Evolutionary conservation across 345 rosid species (phyloP), one percentile per base, ranked within the genome.

Genomic region (Kandelia obovata): DNA sequence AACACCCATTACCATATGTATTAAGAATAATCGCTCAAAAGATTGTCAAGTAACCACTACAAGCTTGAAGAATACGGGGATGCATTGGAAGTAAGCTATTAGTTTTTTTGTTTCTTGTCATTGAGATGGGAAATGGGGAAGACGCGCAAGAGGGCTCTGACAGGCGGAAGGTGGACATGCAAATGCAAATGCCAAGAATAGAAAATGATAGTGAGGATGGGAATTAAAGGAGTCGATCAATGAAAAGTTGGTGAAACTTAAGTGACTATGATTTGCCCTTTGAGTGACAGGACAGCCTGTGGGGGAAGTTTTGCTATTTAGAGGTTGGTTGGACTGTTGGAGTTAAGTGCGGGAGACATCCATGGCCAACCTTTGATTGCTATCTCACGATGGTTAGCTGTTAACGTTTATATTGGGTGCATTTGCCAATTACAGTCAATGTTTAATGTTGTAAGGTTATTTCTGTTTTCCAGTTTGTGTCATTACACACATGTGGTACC

Each of bases 1-100:
- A 73, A 71, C 76, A 60, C 64, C 77, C 80, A 72, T 73, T 58
- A 47, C 15, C 73, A 37, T 56, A 37, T 25, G 58, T 2, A n/a
- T 6, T 3, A 53, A 55, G 27, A 55, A 23, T 7, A 21, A 55
- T n/a, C 10, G 10, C 25, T 55, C 58, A 55, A 8, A 55, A 55
- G 30, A 43, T 43, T 23, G 58, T 55, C 58, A 55, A 55, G 15
- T 26, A 13, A 55, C 28, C 28, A 55, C 25, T 13, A 55, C 15
- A 37, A 35, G 28, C 27, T 9, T 62, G 31, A 37, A 21, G 63
- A 59, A 3, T 13, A 39, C 58, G 21, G 28, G 28, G 58, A 53
- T 20, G 15, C 13, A 13, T 9, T 23, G 11, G 58, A 55, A 55
- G 16, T 2, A 37, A 35, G 52, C 28, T 23, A 6, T 39, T 9